phyloP scores from a whole-genome alignment of 345 rosid genomes.

The Sisymbrium irio region DNA sequence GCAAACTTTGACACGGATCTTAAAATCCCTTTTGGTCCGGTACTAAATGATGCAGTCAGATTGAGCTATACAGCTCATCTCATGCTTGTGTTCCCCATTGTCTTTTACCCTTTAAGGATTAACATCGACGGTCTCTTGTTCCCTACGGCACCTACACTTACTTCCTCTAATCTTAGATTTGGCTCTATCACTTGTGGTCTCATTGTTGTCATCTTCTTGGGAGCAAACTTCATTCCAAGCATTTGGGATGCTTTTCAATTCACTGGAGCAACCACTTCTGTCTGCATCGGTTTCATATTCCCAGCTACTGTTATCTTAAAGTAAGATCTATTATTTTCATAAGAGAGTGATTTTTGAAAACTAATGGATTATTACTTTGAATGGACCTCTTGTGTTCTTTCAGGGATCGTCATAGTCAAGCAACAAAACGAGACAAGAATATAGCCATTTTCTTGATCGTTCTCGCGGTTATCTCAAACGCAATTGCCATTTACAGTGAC shows the following conservation, averaged over 20 bases:
- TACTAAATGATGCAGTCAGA: slow-evolving; percentile 80
- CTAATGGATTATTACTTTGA: not conserved
- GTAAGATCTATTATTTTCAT: slow-evolving; percentile 40
- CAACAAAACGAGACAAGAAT: slow-evolving; percentile 66
- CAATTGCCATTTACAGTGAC: slow-evolving; percentile 76
- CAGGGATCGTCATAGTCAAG: slow-evolving; percentile 74
- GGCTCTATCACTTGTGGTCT: slow-evolving; percentile 56
- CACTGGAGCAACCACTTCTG: slow-evolving; percentile 93
- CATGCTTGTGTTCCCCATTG: slow-evolving; percentile 89
- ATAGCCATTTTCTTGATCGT: slow-evolving; percentile 65
- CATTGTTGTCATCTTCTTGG: slow-evolving; percentile 59
- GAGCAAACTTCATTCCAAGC: slow-evolving; percentile 91
- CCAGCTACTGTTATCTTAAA: slow-evolving; percentile 79
- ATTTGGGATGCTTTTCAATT: slow-evolving; percentile 99
- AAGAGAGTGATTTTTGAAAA: not conserved
- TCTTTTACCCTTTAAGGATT: slow-evolving; percentile 75
- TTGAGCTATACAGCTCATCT: slow-evolving; percentile 84
- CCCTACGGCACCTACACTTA: slow-evolving; percentile 60
- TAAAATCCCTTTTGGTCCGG: slow-evolving; percentile 67
- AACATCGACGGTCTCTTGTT: slow-evolving; percentile 85
- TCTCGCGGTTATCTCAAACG: slow-evolving; percentile 69
- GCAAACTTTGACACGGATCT: slow-evolving; percentile 86
- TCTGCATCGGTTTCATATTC: slow-evolving; percentile 90
- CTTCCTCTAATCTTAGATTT: slow-evolving; percentile 59
- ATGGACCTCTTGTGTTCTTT: not conserved